Conservation (phyloP, 176 grass and related monocot species). For the Lolium multiflorum region DNA sequence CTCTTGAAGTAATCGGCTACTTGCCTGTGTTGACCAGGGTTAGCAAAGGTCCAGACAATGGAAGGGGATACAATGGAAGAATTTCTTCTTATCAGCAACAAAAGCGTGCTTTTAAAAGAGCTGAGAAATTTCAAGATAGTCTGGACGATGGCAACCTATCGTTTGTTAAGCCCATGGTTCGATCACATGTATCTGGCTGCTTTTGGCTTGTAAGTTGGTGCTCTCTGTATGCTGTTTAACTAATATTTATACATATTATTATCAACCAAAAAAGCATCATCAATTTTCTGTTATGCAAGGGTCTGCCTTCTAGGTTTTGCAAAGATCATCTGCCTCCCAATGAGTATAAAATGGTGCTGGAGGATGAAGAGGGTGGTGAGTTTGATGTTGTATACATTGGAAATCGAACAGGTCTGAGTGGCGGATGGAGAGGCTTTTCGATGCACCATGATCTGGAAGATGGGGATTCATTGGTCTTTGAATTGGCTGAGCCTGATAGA, state of each 20-base stretch:
- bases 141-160: slow-evolving; percentile 69
- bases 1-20: slow-evolving; percentile 8
- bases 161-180: slow-evolving; percentile 94
- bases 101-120: slow-evolving; percentile 68
- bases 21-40: slow-evolving; percentile 55
- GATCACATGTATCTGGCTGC: slow-evolving; percentile 92
- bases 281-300: slow-evolving; percentile 42
- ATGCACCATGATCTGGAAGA: slow-evolving; percentile 90
- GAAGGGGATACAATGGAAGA: slow-evolving; percentile 88
- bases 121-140: slow-evolving; percentile 68
- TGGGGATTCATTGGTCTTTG: slow-evolving; percentile 88
- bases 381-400: slow-evolving; percentile 89
- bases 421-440: slow-evolving; percentile 93
- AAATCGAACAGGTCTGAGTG: slow-evolving; percentile 80
- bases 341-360: slow-evolving; percentile 84
- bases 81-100: slow-evolving; percentile 76
- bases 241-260: background rate
- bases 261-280: slow-evolving; percentile 2
- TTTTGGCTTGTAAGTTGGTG: slow-evolving; percentile 94
- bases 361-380: slow-evolving; percentile 83
- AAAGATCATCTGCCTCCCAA: slow-evolving; percentile 71
- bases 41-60: slow-evolving; percentile 55
- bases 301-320: slow-evolving; percentile 85
- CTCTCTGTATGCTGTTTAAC: slow-evolving; percentile 15
- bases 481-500: slow-evolving; percentile 69